phyloP scores from a whole-genome alignment of 1,284 basidiomycete species.

The Malassezia furfur region DNA sequence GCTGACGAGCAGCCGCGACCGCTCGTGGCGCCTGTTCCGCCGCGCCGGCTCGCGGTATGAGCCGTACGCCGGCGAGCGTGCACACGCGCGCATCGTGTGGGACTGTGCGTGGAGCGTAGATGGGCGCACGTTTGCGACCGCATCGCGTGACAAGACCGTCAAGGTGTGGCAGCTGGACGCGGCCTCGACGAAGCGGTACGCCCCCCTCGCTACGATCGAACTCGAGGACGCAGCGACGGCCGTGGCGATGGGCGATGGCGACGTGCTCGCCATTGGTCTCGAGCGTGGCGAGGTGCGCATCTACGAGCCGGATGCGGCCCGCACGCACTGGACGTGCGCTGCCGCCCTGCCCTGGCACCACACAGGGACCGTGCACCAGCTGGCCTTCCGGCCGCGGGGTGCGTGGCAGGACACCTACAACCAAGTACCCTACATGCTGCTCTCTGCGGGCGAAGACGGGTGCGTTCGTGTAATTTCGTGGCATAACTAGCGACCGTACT shows the following conservation, averaged over 20 bases:
- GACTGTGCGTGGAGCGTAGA: constrained; percentile 75
- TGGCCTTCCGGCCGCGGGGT: constrained; percentile 31
- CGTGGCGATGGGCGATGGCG: constrained; percentile 21
- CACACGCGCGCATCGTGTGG: constrained; percentile 89
- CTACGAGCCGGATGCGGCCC: constrained; percentile 45
- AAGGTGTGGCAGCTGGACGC: constrained; percentile 22
- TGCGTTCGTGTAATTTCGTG: constrained; percentile 22
- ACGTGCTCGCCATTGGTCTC: constrained; percentile 73
- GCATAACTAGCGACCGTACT: constrained; percentile 52
- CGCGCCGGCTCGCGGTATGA: constrained; percentile 20
- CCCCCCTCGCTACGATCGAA: constrained; percentile 19
- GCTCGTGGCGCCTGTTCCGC: constrained; percentile 80
- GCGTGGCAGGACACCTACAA: constrained; percentile 23
- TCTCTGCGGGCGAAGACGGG: constrained; percentile 32
- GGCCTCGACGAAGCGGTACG: constrained; percentile 18
- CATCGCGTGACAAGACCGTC: constrained; percentile 89
- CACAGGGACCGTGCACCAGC: constrained; percentile 31
- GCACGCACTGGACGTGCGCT: constrained; percentile 15
- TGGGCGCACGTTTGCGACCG: constrained; percentile 66
- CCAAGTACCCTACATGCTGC: constrained; percentile 18
- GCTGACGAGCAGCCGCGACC: constrained; percentile 77
- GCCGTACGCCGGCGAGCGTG: constrained; percentile 55
- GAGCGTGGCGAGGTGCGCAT: constrained; percentile 84
- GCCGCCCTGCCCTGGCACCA: constrained; percentile 24
- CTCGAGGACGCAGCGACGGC: constrained; percentile 27